Evolutionary conservation across 2,329 filamentous ascomycete genomes (phyloP), one percentile per base, ranked within the genome.

Genomic region (Lecanicillium sp.): DNA sequence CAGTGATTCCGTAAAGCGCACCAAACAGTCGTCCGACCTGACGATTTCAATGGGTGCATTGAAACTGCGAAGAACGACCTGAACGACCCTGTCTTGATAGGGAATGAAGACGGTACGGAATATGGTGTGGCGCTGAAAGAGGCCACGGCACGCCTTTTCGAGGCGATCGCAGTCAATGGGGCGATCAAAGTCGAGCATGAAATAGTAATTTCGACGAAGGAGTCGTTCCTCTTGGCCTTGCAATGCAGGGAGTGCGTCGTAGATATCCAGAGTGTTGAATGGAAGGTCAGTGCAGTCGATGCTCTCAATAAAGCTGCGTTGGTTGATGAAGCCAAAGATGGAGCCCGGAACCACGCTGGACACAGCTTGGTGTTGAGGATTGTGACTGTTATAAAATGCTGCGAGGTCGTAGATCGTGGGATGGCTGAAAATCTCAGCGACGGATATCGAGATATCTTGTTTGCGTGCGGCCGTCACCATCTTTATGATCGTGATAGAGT

Each of bases 401-500:
- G 46, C 38, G 32, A 48, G 43, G 12, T 35, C 46, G 3, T 37
- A 39, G 10, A 48, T 41, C 2, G 20, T 42, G 0, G 46, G 43
- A 3, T 41, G 31, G 1, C 40, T 41, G 22, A 48, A 45, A 3
- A 47, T 42, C 3, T 45, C 32, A 1, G 38, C 22, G 13, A 48
- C 46, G 3, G 43, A 43, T 27, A 48, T 19, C 5, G 40, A 37
- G 10, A 53, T 19, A 3, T 39, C 44, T 12, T 53, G 43, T 3
- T 39, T 29, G 8, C 48, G 46, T 1, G 51, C 42, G 0, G 45
- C 36, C 2, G 45, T 19, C 6, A 52, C 50, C 13, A 55, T 40
- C 14, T 49, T 48, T 48, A 55, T 55, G 10, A 52, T 51, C 0
- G 43, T 41, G 8, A 55, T 44, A 1, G 53, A 55, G 20, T 55